Evolutionary conservation across 768 basidiomycete genomes (phyloP), one percentile per base, ranked within the genome.

Genomic region (Phanerochaete carnosa): DNA sequence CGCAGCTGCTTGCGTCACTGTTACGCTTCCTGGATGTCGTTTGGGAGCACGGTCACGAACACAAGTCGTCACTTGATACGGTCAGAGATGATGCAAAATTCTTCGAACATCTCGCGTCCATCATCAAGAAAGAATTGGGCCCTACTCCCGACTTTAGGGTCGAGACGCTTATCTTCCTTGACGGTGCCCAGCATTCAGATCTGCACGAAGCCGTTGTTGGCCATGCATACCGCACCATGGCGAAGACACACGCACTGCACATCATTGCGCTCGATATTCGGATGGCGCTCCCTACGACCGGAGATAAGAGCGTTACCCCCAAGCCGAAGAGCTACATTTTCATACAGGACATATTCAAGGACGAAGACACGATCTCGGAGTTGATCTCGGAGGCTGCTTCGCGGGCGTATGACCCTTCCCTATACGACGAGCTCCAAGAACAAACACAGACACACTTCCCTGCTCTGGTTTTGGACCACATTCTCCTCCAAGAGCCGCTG

Each of bases 1-100:
- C 94, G 0, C 81, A 87, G 22, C 75, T 95, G 9, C 79, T 97
- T 13, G 81, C 88, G 0, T 85, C 87, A 12, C 81, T 92, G 22
- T 74, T 96, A 51, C 79, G 83, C 5, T 96, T 95, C 76, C 73
- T 94, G 65, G 83, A 87, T 62, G 79, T 86, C 26, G 84, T 90
- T 19, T 91, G 92, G 93, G 83, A 90, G 70, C 89, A 92, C 66
- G 86, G 85, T 29, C 76, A 87, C 63, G 88, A 95, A 68, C 89
- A 94, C 69, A 85, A 82, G 58, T 64, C 75, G 0, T 74, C 82
- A 1, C 77, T 95, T 43, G 81, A 85, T 8, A 65, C 76, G 6
- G 71, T 88, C 7, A 83, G 88, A 19, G 73, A 79, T 12, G 82
- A 89, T 66, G 69, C 77, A 0, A 77, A 73, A 13, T 87, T 95